phyloP scores from a whole-genome alignment of 2,329 filamentous ascomycete species.

The Pseudocercospora pini-densiflorae region DNA sequence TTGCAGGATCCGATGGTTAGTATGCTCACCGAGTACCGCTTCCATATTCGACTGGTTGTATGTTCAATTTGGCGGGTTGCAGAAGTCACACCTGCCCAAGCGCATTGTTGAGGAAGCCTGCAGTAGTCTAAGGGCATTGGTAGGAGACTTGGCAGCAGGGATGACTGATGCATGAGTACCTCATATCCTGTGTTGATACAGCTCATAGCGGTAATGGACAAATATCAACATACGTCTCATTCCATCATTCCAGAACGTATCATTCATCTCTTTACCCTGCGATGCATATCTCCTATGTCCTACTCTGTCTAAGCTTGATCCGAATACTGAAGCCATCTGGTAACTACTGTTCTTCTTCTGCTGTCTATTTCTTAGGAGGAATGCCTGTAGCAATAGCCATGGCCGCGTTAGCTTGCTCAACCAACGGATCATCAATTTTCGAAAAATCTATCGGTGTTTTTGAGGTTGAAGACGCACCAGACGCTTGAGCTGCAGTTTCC shows the following conservation, averaged over 20 bases:
- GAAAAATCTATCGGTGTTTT: constrained; percentile 18
- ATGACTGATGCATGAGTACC: not conserved
- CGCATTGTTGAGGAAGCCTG: not conserved
- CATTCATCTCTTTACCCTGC: not conserved
- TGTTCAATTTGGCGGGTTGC: constrained; percentile 1
- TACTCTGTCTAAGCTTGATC: not conserved
- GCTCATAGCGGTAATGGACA: not conserved
- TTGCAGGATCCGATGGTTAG: constrained; percentile 13
- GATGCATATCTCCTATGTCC: not conserved
- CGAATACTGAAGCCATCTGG: too few species aligned
- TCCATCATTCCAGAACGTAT: constrained; percentile 1
- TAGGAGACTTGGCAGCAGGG: constrained; percentile 1
- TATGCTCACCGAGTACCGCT: constrained; percentile 6
- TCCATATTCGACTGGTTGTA: not conserved
- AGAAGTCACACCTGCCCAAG: not conserved
- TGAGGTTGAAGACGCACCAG: constrained; percentile 12
- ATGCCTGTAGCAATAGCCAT: constrained; percentile 29
- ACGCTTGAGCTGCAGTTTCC: constrained; percentile 17
- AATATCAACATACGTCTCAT: not conserved
- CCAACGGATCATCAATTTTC: constrained; percentile 21
- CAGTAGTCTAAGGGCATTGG: constrained; percentile 1
- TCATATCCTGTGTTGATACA: constrained; percentile 3
- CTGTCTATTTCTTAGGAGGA: constrained; percentile 21
- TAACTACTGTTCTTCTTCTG: not conserved
- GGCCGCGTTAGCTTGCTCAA: constrained; percentile 27